Base-by-base conservation (phyloP, 768 basidiomycete species). In the Pisolithus albus region DNA sequence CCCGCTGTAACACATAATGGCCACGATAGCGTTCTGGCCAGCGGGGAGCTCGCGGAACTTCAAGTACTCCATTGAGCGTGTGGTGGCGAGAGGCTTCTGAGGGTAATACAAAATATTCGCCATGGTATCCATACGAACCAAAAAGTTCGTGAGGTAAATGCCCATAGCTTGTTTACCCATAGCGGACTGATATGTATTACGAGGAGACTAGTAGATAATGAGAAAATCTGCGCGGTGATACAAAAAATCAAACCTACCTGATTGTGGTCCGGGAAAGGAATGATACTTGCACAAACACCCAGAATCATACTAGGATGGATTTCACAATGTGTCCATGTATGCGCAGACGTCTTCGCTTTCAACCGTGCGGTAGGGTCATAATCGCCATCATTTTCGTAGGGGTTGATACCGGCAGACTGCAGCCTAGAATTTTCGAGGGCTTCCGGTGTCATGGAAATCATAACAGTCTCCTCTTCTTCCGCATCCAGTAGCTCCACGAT, bases 131-230 rank as follows among this genome's bases (percentile, higher is more conserved):
- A 98, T 95, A 49, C 95, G 92, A 59, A 97, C 88, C 59, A 96
- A 81, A 78, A 95, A 99, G 70, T 98, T 99, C 34, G 95, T 98
- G 34, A 98, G 79, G 71, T 89, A 96, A 58, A 98, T 92, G 47
- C 96, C 95, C 95, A 99, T 99, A 10, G 95, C 95, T 82, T 99
- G 95, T 74, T 99, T 99, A 60, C 96, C 96, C 95, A 99, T 99
- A 48, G 95, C 95, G 42, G 95, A 98, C 73, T 99, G 95, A 64
- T 99, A 99, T 4, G 95, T 99, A 66, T 99, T 99, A 83, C 95
- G 96, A 58, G 95, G 95, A 53, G 95, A 99, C 91, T 98, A 56
- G 9, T 30, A 49, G 28, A 52, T 18, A 59, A 51, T 55, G 44
- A 54, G 38, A 28, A 38, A 42, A 45, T 4, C 23, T 49, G 44